Conservation (phyloP, 2,329 filamentous ascomycete genomes). For the Torrubiellomyces zombiae region DNA sequence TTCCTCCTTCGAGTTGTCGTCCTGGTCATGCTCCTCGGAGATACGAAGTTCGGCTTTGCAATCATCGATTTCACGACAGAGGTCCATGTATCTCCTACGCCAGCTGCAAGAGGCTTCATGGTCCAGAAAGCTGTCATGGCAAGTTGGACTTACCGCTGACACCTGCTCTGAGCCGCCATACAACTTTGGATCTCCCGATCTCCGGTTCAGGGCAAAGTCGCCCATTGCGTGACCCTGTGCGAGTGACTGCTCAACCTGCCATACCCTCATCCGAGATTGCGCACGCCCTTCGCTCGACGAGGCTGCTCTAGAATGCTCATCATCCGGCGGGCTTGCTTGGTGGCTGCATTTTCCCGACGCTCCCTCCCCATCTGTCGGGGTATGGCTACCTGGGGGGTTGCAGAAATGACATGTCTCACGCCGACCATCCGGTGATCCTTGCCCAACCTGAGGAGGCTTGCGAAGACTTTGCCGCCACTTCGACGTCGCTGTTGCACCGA, state of each 20-base stretch:
- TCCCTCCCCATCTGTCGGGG: background rate
- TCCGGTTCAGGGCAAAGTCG: too few relatives aligned
- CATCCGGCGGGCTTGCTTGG: constrained; percentile 2
- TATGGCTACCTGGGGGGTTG: constrained; percentile 2
- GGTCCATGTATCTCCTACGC: constrained; percentile 23
- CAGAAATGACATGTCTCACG: constrained; percentile 7
- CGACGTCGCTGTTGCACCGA: constrained; percentile 2
- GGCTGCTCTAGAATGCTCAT: constrained; percentile 1
- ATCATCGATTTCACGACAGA: constrained; percentile 23
- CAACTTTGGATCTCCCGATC: too few relatives aligned
- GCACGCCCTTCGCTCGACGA: constrained; percentile 2
- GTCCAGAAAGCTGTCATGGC: too few relatives aligned
- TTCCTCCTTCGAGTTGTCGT: constrained; percentile 5
- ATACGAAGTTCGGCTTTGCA: constrained; percentile 22
- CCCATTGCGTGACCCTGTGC: too few relatives aligned
- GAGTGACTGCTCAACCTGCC: constrained; percentile 13
- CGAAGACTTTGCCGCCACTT: constrained; percentile 5
- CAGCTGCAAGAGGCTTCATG: constrained; percentile 24
- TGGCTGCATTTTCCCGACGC: constrained; percentile 1
- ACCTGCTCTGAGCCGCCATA: too few relatives aligned
- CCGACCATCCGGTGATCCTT: too few relatives aligned
- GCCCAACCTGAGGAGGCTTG: background rate
- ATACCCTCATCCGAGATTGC: constrained; percentile 10
- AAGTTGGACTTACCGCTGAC: too few relatives aligned
- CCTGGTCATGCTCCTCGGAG: constrained; percentile 4